Evolutionary conservation across 305 asterid species (phyloP).

Genomic region (Solanum hybrid): DNA sequence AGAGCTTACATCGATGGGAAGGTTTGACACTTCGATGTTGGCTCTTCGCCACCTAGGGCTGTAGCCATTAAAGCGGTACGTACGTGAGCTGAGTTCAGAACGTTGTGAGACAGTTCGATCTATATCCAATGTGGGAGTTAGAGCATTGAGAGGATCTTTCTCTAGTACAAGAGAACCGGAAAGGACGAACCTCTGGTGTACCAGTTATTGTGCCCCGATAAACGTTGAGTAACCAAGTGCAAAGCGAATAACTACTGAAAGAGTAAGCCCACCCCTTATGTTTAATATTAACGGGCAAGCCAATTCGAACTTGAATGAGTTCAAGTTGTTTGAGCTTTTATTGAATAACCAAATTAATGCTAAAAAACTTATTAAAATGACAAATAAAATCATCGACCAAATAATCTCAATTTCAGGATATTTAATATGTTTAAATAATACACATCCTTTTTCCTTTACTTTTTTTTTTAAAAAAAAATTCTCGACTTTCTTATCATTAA

Average conservation of each 20-base stretch:
- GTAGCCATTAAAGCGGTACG: neutral
- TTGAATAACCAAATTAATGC: neutral
- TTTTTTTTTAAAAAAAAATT: neutral
- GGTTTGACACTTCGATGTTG: neutral
- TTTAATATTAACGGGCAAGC: neutral
- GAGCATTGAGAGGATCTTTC: too few species aligned
- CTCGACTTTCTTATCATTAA: neutral
- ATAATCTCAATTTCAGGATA: neutral
- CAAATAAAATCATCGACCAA: too few species aligned
- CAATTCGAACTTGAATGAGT: neutral
- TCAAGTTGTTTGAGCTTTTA: neutral
- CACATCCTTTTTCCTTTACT: neutral
- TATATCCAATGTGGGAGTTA: neutral
- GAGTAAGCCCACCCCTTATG: neutral
- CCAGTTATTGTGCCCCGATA: too few species aligned
- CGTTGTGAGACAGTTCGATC: neutral
- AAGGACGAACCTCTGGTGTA: neutral
- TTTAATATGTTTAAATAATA: neutral
- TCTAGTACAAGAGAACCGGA: fast-evolving
- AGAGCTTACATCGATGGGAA: too few species aligned
- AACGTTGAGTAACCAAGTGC: neutral
- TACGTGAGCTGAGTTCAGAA: neutral
- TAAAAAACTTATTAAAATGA: neutral
- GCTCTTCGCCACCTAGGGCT: neutral
- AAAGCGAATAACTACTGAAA: neutral